phyloP scores from a whole-genome alignment of 2,329 filamentous ascomycete genomes.

The Cercospora sojina region DNA sequence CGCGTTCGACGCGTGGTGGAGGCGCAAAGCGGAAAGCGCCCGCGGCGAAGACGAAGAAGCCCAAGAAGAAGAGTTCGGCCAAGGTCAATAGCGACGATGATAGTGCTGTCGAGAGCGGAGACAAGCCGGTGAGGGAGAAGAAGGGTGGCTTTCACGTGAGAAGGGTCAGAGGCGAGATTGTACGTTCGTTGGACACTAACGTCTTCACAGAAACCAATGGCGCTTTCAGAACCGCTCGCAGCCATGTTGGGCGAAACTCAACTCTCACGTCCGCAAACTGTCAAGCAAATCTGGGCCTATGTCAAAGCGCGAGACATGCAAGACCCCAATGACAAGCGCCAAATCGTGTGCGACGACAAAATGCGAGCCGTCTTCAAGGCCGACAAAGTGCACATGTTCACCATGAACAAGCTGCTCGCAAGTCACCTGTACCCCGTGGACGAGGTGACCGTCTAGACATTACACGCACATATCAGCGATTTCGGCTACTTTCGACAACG shows the following conservation, averaged over 20 bases:
- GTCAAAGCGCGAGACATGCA: conserved; percentile 87
- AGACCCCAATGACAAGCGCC: conserved; percentile 85
- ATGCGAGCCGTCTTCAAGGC: conserved; percentile 92
- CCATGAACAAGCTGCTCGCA: conserved; percentile 95
- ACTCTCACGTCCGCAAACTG: conserved; percentile 90
- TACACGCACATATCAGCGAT: not conserved
- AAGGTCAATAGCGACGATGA: conserved; percentile 77
- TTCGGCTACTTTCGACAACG: conserved; percentile 1
- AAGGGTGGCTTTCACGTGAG: conserved; percentile 87
- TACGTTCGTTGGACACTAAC: conserved; percentile 10
- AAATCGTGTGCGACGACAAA: conserved; percentile 87
- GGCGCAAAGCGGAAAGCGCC: conserved; percentile 56
- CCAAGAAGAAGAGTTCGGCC: conserved; percentile 64
- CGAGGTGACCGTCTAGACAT: conserved; percentile 45
- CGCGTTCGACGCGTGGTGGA: conserved; percentile 71
- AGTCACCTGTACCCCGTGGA: conserved; percentile 85
- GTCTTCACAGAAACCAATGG: conserved; percentile 63
- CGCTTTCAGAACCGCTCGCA: conserved; percentile 67
- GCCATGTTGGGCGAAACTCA: conserved; percentile 69
- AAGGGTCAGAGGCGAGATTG: conserved; percentile 11
- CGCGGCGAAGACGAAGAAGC: conserved; percentile 63
- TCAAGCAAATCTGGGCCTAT: conserved; percentile 95
- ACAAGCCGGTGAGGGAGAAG: conserved; percentile 60
- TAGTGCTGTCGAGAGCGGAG: conserved; percentile 61
- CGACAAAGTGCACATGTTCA: conserved; percentile 94